These are phyloP conservation scores for Phialophora macrospora DNA, from an alignment of 2,329 filamentous ascomycete genomes.

Conservation along the genomic window DNA sequence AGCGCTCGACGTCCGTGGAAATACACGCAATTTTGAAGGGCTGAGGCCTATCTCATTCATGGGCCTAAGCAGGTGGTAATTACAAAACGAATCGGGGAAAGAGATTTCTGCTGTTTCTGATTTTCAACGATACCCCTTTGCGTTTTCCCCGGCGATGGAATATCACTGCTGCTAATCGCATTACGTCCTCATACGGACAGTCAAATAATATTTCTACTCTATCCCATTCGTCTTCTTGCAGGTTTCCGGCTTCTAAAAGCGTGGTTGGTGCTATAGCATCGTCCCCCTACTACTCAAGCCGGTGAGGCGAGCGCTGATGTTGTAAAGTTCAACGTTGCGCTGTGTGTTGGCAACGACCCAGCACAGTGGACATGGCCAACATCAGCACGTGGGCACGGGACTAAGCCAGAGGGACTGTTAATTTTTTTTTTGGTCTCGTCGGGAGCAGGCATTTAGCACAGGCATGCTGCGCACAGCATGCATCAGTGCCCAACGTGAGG, in stretches of 20 bases:
- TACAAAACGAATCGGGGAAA: not conserved
- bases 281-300: not conserved
- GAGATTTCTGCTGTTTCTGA: not conserved
- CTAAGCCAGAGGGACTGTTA: not conserved
- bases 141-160: not conserved
- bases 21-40: not conserved
- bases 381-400: slow-evolving; percentile 22
- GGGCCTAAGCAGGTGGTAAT: not conserved
- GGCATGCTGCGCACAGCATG: slow-evolving; percentile 21
- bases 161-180: not conserved
- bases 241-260: not conserved
- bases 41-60: not conserved
- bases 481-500: slow-evolving; percentile 36
- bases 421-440: not conserved
- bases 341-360: slow-evolving; percentile 11
- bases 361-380: not conserved
- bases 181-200: not conserved
- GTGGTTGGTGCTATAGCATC: not conserved
- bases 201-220: slow-evolving; percentile 1
- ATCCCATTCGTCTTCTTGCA: not conserved
- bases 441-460: slow-evolving; percentile 5
- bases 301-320: not conserved
- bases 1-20: not conserved
- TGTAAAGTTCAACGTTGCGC: not conserved
- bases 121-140: slow-evolving; percentile 8